A percentile compares a stretch with the other conserved stretches of the same genome.
phyloP scores from a whole-genome alignment of 371 early-diverging fungal genomes.

The Gilbertella persicaria region DNA sequence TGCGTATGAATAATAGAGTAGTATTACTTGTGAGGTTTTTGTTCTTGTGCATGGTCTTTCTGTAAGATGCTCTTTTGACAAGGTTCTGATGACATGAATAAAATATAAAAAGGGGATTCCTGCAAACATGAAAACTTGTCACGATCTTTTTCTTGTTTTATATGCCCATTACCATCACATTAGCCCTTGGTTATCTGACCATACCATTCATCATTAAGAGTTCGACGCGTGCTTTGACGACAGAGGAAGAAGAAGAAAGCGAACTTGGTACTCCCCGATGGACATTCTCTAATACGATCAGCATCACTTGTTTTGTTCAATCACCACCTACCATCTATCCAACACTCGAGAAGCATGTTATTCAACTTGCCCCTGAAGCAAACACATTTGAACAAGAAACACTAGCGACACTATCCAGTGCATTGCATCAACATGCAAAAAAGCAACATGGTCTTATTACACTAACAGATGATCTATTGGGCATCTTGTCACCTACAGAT shows the following conservation, averaged over 20 bases:
- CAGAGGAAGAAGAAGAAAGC: constrained; percentile 12
- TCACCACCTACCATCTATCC: constrained; percentile 50
- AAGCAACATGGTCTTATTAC: constrained; percentile 19
- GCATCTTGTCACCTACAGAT: constrained; percentile 18
- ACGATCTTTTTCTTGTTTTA: neutral
- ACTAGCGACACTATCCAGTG: constrained; percentile 14
- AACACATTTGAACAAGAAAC: constrained; percentile 26
- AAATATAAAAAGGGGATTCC: too few relatives aligned
- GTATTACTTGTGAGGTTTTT: too few relatives aligned
- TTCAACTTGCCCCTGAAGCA: constrained; percentile 17
- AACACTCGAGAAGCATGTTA: constrained; percentile 44
- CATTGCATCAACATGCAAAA: constrained; percentile 1
- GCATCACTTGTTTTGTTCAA: constrained; percentile 35
- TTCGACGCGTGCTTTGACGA: constrained; percentile 12
- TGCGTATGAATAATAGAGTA: too few relatives aligned
- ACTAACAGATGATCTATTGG: constrained; percentile 8
- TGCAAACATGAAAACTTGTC: constrained; percentile 13
- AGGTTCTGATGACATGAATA: too few relatives aligned
- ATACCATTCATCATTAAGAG: constrained; percentile 24
- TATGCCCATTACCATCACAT: constrained; percentile 11
- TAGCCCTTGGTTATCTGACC: constrained; percentile 34
- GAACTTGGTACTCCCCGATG: constrained; percentile 12
- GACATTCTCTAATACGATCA: constrained; percentile 18
- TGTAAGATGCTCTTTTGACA: too few relatives aligned
- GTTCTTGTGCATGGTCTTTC: too few relatives aligned